phyloP scores from a whole-genome alignment of 108 stramenopile species.

The Craspedostauros australis region DNA sequence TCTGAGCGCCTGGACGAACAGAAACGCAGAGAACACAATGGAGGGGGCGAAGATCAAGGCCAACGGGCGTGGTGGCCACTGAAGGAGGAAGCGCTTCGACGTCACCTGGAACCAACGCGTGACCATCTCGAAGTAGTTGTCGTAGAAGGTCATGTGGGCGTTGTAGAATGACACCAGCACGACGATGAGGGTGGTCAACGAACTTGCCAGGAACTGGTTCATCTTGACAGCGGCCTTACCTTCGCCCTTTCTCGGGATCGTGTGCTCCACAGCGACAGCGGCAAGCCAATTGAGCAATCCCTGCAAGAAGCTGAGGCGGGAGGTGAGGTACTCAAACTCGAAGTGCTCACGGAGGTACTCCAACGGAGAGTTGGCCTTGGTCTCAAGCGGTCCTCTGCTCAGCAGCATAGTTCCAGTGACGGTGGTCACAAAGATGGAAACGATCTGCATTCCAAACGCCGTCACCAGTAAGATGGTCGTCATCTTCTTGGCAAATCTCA shows the following conservation, averaged over 20 bases:
- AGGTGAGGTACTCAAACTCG: constrained; percentile 32
- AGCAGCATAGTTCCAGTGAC: constrained; percentile 18
- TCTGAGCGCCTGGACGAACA: no score
- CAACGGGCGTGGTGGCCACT: constrained; percentile 19
- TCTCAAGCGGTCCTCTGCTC: constrained; percentile 2
- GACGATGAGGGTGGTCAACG: constrained; percentile 4
- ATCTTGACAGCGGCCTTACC: not conserved
- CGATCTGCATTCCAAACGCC: constrained; percentile 18
- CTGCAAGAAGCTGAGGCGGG: constrained; percentile 20
- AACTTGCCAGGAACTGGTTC: constrained; percentile 20
- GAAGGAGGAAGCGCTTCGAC: not conserved
- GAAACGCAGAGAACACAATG: no score
- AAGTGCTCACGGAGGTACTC: constrained; percentile 3
- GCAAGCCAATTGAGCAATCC: constrained; percentile 29
- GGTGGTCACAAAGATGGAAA: constrained; percentile 28
- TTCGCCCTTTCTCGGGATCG: constrained; percentile 16
- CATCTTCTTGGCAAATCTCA: constrained; percentile 13
- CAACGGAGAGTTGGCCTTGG: constrained; percentile 7
- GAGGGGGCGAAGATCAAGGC: not conserved
- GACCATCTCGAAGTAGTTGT: constrained; percentile 11
- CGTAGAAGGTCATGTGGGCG: constrained; percentile 18
- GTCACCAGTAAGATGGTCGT: constrained; percentile 12
- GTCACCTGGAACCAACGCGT: not conserved
- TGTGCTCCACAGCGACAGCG: constrained; percentile 16
- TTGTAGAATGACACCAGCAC: constrained; percentile 27